Base-by-base conservation (phyloP, 2,329 filamentous ascomycete species). In the Mycosphaerella sp. region DNA sequence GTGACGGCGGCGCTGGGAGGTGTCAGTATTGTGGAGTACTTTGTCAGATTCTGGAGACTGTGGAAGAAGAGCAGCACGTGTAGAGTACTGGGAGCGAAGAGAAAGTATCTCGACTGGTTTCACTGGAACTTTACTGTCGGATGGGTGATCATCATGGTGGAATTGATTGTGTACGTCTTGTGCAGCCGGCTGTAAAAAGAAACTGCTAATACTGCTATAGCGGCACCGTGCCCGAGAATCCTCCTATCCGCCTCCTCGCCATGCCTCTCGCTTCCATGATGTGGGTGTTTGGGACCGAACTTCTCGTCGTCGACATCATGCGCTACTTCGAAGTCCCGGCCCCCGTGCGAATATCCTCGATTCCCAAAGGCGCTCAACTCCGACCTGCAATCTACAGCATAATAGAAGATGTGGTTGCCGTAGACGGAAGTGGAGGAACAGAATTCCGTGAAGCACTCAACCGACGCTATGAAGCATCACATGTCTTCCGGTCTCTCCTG, bases 131-230 rank as follows among this genome's bases (percentile, higher is more conserved):
- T 79, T 41, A 74, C 73, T 2, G 59, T 78, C 2, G 76, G 73
- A 10, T 79, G 77, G 76, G 69, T 79, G 42, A 73, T 78, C 50
- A 71, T 80, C 60, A 79, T 79, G 75, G 70, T 79, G 43, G 76
- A 79, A 57, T 69, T 79, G 17, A 77, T 80, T 56, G 72, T 77
- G 70, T 73, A 67, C 45, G 69, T 66, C 3, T 9, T 44, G 16
- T 13, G 12, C 4, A 14, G 7, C 12, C 21, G 18, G 10, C 37
- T 16, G 17, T 39, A 25, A 5, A 8, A 14, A 18, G 14, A 6
- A 13, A 14, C 42, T 32, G 42, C 62, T 64, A 54, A 65, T 53
- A n/a, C 4, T 30, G 10, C 3, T 1, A 34, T 54, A 73, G 70
- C 44, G 74, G 74, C 49, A 75, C 74, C 34, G 66, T 72, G 49